Percentiles rank a stretch among this genome's conserved stretches.
Conservation (phyloP, 495 filamentous ascomycete genomes). For the Penicillium egyptiacum region DNA sequence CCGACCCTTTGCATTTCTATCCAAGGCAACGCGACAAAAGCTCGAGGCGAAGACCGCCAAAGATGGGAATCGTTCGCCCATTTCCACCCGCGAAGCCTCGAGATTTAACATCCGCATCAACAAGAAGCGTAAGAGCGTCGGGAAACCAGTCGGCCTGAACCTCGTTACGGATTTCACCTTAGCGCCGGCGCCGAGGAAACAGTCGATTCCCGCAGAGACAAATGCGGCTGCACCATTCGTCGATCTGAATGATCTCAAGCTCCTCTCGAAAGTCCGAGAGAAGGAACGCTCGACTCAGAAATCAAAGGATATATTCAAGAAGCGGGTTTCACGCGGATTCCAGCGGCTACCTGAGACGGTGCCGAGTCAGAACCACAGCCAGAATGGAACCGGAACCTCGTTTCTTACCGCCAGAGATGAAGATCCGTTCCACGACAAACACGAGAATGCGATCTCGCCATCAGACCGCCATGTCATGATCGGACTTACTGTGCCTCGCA, state of each 20-base stretch:
- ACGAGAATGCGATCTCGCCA: conserved; percentile 66
- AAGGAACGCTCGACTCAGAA: conserved; percentile 36
- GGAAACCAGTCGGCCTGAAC: conserved; percentile 58
- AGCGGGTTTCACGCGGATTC: conserved; percentile 22
- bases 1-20: conserved; percentile 34
- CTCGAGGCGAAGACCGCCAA: conserved; percentile 14
- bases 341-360: conserved; percentile 17
- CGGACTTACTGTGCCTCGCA: conserved; percentile 67
- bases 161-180: conserved; percentile 57
- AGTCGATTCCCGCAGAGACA: neutral
- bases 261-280: conserved; percentile 37
- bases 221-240: conserved; percentile 29
- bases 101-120: conserved; percentile 23
- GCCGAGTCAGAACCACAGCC: neutral
- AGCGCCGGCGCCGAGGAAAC: conserved; percentile 12
- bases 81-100: conserved; percentile 13
- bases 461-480: conserved; percentile 76
- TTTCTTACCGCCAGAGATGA: conserved; percentile 18
- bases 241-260: conserved; percentile 44
- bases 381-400: conserved; percentile 18
- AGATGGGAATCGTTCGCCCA: conserved; percentile 14
- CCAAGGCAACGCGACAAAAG: conserved; percentile 32
- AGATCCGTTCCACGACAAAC: conserved; percentile 24
- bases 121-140: conserved; percentile 47
- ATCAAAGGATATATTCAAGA: conserved; percentile 29